Base-by-base conservation (phyloP, 768 basidiomycete species). In the Lentinula edodes region DNA sequence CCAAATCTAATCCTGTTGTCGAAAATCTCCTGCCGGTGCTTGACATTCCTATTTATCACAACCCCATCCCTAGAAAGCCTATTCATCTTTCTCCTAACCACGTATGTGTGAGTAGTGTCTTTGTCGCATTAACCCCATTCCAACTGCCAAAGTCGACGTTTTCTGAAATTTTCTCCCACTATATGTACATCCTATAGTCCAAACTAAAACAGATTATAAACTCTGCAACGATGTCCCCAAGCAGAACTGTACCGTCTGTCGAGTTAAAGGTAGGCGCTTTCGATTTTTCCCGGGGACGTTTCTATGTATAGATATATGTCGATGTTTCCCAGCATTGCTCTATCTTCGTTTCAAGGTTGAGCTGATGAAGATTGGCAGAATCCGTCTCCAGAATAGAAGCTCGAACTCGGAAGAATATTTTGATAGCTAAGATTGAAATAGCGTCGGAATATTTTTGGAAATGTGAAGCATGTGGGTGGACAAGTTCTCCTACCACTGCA, bases 401-500 rank as follows among this genome's bases (percentile, higher is more conserved):
- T 48, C 58, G 16, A 20, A 59, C 45, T 34, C 43, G 58, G 20
- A 59, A 18, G 42, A 59, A 59, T 12, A 15, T 58, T 23, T 45
- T 58, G 38, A 56, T 56, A 20, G 54, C 38, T 6, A 58, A 45
- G 7, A 32, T 59, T 7, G 10, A 5, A 18, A 59, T 36, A 18
- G 5, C 58, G 34, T 48, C 42, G 16, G 42, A 50, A 38, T 46
- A 28, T 45, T 36, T 36, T 39, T 59, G 43, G 58, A 50, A 36
- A 50, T 59, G 58, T 32, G 18, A 59, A 38, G 35, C 28, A 36
- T 59, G 58, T 48, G 58, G 58, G 23, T 59, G 58, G 58, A 50
- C 32, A 20, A 59, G 34, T 23, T 6, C 23, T 10, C 38, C 58
- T 15, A 32, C 15, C 28, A 28, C 28, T 28, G 28, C 28, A 28